These are phyloP conservation scores for Exserohilum turcica DNA, from an alignment of 2,329 filamentous ascomycete genomes.

Conservation along the genomic window DNA sequence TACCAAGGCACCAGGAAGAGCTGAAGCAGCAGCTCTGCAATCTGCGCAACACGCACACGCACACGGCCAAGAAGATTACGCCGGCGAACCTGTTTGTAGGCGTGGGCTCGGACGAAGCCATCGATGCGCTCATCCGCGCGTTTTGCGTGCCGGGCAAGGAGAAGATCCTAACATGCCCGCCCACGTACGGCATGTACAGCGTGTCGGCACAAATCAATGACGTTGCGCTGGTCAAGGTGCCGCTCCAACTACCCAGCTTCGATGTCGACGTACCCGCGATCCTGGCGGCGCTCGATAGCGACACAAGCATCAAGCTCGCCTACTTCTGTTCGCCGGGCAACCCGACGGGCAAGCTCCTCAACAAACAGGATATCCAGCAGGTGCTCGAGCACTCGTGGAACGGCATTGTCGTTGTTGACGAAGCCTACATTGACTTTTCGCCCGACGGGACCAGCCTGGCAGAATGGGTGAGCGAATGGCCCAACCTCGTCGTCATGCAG, in stretches of 20 bases:
- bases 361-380: conserved; percentile 72
- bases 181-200: conserved; percentile 98
- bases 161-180: conserved; percentile 91
- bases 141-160: conserved; percentile 89
- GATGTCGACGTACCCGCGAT: conserved; percentile 72
- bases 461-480: conserved; percentile 89
- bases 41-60: conserved; percentile 82
- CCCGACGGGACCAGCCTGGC: conserved; percentile 79
- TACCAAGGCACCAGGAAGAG: conserved; percentile 72
- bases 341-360: conserved; percentile 80
- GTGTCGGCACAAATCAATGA: conserved; percentile 96
- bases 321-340: conserved; percentile 97
- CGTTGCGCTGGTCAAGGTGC: conserved; percentile 82
- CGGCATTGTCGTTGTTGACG: conserved; percentile 88
- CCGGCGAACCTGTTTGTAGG: conserved; percentile 91
- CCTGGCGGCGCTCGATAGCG: conserved; percentile 65
- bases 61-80: conserved; percentile 73
- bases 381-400: conserved; percentile 93
- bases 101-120: conserved; percentile 94
- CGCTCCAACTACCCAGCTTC: conserved; percentile 76
- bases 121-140: conserved; percentile 89
- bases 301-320: conserved; percentile 76
- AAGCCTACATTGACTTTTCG: conserved; percentile 96
- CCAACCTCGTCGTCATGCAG: conserved; percentile 97
- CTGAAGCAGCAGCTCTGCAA: conserved; percentile 87